phyloP scores from a whole-genome alignment of 2,329 filamentous ascomycete species.

The Paraconiothyrium brasiliense region DNA sequence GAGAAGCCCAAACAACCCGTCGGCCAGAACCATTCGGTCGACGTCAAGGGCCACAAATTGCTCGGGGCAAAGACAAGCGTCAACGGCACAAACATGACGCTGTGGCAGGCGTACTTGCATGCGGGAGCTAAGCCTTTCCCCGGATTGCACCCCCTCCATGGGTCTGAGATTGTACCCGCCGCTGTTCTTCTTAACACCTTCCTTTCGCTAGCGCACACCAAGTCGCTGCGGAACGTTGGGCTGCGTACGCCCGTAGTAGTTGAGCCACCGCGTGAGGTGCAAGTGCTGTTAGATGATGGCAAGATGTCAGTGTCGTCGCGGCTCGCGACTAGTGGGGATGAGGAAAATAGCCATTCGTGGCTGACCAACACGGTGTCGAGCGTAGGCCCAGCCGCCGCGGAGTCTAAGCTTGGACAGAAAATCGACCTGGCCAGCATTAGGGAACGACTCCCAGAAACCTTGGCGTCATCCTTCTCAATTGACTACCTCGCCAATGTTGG shows the following conservation, averaged over 20 bases:
- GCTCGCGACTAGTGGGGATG: conserved; percentile 15
- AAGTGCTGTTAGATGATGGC: conserved; percentile 35
- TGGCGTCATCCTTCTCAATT: conserved; percentile 45
- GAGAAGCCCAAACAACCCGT: conserved; percentile 1
- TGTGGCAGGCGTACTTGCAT: conserved; percentile 46
- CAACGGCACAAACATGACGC: conserved; percentile 37
- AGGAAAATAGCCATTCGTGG: conserved; percentile 16
- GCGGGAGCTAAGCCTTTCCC: conserved; percentile 52
- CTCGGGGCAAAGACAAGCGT: conserved; percentile 42
- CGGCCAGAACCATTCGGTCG: conserved; percentile 16
- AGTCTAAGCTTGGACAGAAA: conserved; percentile 7
- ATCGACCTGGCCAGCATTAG: conserved; percentile 36
- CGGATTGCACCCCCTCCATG: conserved; percentile 50
- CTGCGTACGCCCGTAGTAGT: conserved; percentile 50
- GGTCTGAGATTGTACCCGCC: conserved; percentile 55
- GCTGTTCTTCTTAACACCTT: conserved; percentile 55
- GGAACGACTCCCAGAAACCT: conserved; percentile 34
- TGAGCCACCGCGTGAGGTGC: conserved; percentile 42
- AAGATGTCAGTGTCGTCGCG: conserved; percentile 12
- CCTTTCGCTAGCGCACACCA: conserved; percentile 39
- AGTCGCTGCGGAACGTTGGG: conserved; percentile 41
- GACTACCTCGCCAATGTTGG: conserved; percentile 53
- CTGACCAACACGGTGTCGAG: conserved; percentile 19
- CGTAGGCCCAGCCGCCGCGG: conserved; percentile 5
- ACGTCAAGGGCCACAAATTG: conserved; percentile 49